Conservation (phyloP, 305 asterid species). For the Striga hermonthica region DNA sequence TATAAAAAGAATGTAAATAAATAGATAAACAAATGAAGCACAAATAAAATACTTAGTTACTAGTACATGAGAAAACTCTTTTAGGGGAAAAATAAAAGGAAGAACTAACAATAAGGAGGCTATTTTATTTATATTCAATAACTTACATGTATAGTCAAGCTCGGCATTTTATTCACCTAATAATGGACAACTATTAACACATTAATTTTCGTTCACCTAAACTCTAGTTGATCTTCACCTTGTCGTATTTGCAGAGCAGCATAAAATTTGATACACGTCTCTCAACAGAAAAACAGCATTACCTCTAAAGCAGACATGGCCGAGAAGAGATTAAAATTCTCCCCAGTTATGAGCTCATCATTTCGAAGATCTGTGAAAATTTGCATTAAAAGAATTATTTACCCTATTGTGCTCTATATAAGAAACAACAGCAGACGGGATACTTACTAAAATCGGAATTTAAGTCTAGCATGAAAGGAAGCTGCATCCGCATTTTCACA, state of each 20-base stretch:
- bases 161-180: conserved; percentile 14
- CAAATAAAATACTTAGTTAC: neutral
- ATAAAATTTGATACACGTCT: neutral
- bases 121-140: neutral
- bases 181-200: conserved; percentile 1
- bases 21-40: conserved; percentile 18
- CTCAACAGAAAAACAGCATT: conserved; percentile 33
- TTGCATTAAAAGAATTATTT: conserved; percentile 27
- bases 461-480: conserved; percentile 18
- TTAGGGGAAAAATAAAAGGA: neutral
- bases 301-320: conserved; percentile 99
- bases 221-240: conserved; percentile 23
- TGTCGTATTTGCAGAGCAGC: conserved; percentile 17
- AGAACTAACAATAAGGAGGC: neutral
- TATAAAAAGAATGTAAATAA: neutral
- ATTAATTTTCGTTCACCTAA: conserved; percentile 1
- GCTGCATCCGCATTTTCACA: conserved; percentile 10
- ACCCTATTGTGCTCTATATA: conserved; percentile 7
- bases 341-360: conserved; percentile 88
- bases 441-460: conserved; percentile 8
- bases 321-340: conserved; percentile 83
- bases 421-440: conserved; percentile 18
- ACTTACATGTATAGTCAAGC: conserved; percentile 14
- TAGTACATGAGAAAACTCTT: neutral
- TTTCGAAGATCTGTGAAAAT: conserved; percentile 69